Conservation (phyloP, 106 monocot genomes). For the Dactylorhiza incarnata region DNA sequence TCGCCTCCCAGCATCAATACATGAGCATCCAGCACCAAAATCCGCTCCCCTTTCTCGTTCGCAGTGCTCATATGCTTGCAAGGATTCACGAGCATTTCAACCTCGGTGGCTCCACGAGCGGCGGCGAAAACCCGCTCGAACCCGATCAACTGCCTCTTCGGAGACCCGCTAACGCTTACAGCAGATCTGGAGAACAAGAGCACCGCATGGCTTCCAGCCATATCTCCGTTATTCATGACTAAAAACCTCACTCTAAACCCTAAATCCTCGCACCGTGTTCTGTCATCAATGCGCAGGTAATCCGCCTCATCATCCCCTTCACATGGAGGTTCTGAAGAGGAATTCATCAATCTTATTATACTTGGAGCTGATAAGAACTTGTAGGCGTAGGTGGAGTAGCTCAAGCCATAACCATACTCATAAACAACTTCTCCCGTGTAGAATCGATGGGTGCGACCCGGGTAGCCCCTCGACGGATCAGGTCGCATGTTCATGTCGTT, state of each 20-base stretch:
- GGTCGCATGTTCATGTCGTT: constrained; percentile 88
- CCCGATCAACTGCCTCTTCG: constrained; percentile 47
- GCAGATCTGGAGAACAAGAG: constrained; percentile 34
- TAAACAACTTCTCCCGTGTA: constrained; percentile 68
- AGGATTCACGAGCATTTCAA: constrained; percentile 29
- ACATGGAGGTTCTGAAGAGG: constrained; percentile 11
- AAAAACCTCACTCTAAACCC: constrained; percentile 30
- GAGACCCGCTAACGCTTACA: constrained; percentile 17
- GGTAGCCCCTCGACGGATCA: constrained; percentile 61
- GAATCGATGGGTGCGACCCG: constrained; percentile 81
- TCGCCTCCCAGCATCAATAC: constrained; percentile 34
- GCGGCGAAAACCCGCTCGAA: constrained; percentile 27
- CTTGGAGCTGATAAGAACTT: constrained; percentile 39
- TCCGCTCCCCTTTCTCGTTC: constrained; percentile 31
- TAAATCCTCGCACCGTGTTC: constrained; percentile 43
- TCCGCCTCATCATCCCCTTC: constrained; percentile 16
- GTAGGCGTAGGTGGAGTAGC: constrained; percentile 58
- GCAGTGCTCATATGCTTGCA: constrained; percentile 52
- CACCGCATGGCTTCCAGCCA: constrained; percentile 49
- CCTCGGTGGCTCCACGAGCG: constrained; percentile 10
- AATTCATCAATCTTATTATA: constrained; percentile 19
- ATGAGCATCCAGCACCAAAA: constrained; percentile 50
- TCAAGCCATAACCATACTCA: constrained; percentile 73
- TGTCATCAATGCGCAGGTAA: constrained; percentile 19
- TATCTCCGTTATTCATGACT: constrained; percentile 39